A percentile compares a stretch with the other conserved stretches of the same genome.
These are phyloP conservation scores for Myrica gale DNA, from an alignment of 306 rosid genomes.

Conservation along the genomic window DNA sequence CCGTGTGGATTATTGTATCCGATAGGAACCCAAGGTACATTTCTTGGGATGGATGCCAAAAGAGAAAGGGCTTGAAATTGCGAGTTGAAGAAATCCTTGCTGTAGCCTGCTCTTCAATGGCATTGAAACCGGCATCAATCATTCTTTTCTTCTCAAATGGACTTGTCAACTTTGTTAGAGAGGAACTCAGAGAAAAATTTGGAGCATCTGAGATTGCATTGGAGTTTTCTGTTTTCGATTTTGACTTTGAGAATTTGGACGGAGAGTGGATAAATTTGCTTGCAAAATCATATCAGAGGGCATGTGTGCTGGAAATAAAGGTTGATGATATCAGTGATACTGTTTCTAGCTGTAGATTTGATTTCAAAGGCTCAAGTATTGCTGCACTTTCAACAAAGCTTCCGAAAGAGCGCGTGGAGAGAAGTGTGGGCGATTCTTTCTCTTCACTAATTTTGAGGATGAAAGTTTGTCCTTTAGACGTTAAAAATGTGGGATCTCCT, in stretches of 20 bases:
- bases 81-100: conserved; percentile 57
- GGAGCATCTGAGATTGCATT: conserved; percentile 53
- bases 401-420: conserved; percentile 19
- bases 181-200: conserved; percentile 50
- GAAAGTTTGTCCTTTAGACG: conserved; percentile 29
- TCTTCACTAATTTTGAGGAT: conserved; percentile 45
- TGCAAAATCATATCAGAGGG: conserved; percentile 50
- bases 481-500: conserved; percentile 16
- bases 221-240: conserved; percentile 49
- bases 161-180: conserved; percentile 33
- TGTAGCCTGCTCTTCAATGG: conserved; percentile 52
- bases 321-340: conserved; percentile 23
- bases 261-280: conserved; percentile 65
- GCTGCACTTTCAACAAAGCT: conserved; percentile 24
- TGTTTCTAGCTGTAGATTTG: conserved; percentile 22
- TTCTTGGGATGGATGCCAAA: conserved; percentile 49
- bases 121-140: conserved; percentile 74
- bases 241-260: conserved; percentile 50
- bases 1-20: conserved; percentile 90
- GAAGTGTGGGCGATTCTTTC: conserved; percentile 42
- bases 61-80: conserved; percentile 58
- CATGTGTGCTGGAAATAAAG: conserved; percentile 60
- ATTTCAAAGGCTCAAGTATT: conserved; percentile 22
- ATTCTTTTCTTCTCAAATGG: conserved; percentile 80
- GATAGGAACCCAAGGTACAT: conserved; percentile 76